phyloP scores from a whole-genome alignment of 208 protist genomes.

The Trypanosoma congolense region DNA sequence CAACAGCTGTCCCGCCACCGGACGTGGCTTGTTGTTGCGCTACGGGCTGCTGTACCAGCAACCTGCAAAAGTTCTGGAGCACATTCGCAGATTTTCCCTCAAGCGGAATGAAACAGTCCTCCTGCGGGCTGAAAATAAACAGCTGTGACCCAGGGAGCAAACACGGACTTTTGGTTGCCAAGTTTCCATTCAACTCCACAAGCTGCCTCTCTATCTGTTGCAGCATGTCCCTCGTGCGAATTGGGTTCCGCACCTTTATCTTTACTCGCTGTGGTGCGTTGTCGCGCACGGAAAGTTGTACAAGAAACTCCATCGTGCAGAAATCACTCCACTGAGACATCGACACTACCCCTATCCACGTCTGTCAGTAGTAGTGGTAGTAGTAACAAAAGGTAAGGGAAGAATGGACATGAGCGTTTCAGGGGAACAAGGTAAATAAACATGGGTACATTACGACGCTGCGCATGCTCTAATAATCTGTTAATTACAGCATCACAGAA shows the following conservation, averaged over 20 bases:
- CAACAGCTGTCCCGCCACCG: neutral
- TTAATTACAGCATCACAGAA: too few species aligned
- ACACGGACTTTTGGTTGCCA: too few species aligned
- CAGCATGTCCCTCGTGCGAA: slow-evolving; percentile 21
- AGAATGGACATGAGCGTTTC: too few species aligned
- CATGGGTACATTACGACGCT: too few species aligned
- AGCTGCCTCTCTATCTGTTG: slow-evolving; percentile 29
- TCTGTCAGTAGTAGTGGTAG: too few species aligned
- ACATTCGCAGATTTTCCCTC: slow-evolving; percentile 9
- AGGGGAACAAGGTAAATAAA: too few species aligned
- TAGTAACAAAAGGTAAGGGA: neutral
- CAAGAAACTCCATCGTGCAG: slow-evolving; percentile 26
- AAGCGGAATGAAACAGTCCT: slow-evolving; percentile 21
- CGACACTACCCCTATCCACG: too few species aligned
- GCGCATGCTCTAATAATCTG: too few species aligned
- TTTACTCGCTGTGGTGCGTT: slow-evolving; percentile 26
- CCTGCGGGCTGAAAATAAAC: slow-evolving; percentile 18
- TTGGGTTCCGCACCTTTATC: slow-evolving; percentile 21
- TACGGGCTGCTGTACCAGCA: slow-evolving; percentile 12
- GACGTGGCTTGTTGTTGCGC: neutral
- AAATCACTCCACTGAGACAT: slow-evolving; percentile 12
- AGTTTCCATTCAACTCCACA: neutral
- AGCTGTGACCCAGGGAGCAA: slow-evolving; percentile 6
- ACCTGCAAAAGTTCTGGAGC: slow-evolving; percentile 5
- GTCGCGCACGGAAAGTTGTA: slow-evolving; percentile 23